These are phyloP conservation scores for Teratosphaeria gauchensis DNA, from an alignment of 2,329 filamentous ascomycete species.

Conservation along the genomic window DNA sequence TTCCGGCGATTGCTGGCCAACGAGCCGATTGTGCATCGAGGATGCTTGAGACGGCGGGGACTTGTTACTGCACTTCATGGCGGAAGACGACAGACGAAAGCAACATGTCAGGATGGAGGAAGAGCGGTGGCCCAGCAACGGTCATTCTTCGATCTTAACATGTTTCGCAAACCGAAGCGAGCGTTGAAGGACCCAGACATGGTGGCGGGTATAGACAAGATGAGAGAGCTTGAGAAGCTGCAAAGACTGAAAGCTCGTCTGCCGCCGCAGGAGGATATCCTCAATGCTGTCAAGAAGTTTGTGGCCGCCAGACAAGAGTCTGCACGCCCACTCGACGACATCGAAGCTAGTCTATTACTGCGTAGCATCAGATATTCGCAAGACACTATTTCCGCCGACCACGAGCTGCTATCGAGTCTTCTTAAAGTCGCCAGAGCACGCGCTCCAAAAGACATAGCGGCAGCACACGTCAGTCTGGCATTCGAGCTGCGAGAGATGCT, in stretches of 20 bases:
- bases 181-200: conserved; percentile 52
- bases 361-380: conserved; percentile 52
- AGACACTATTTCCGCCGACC: neutral
- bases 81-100: neutral
- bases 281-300: conserved; percentile 55
- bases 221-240: conserved; percentile 59
- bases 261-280: conserved; percentile 53
- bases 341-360: conserved; percentile 54
- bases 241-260: conserved; percentile 54
- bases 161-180: conserved; percentile 46
- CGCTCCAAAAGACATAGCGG: neutral
- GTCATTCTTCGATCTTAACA: conserved; percentile 52
- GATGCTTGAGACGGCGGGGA: conserved; percentile 32
- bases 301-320: conserved; percentile 39
- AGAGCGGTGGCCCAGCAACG: conserved; percentile 28
- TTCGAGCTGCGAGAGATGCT: neutral
- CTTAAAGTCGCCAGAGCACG: neutral
- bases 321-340: conserved; percentile 48
- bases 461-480: neutral
- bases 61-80: conserved; percentile 12
- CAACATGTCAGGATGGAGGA: neutral
- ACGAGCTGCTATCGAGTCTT: neutral
- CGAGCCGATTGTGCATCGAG: conserved; percentile 38
- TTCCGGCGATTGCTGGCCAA: conserved; percentile 48
- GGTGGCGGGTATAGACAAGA: conserved; percentile 60